Evolutionary conservation across 129 eudicot species (phyloP).

Genomic region (Artemisia tridentata): DNA sequence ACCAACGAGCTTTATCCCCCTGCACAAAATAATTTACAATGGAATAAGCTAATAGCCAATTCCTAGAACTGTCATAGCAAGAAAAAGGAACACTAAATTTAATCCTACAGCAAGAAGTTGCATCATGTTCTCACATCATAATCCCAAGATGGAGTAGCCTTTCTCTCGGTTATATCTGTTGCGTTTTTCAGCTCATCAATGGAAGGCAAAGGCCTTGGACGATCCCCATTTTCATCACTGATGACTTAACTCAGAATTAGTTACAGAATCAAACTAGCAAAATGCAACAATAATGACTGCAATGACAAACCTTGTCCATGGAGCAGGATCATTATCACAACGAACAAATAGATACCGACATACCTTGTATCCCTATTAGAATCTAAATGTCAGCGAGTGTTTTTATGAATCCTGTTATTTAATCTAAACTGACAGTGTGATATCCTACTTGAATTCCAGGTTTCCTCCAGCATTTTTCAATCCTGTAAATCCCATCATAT

Average conservation of each 20-base stretch:
- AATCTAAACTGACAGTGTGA: neutral
- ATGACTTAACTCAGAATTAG: constrained; percentile 5
- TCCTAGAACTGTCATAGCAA: neutral
- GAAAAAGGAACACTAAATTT: neutral
- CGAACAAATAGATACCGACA: constrained; percentile 82
- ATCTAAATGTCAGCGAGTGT: neutral
- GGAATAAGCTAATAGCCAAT: neutral
- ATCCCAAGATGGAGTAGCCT: constrained; percentile 68
- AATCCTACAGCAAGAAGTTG: constrained; percentile 21
- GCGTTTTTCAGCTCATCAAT: constrained; percentile 59
- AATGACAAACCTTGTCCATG: constrained; percentile 80
- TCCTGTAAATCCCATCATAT: constrained; percentile 78
- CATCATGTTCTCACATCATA: constrained; percentile 58
- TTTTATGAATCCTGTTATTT: neutral
- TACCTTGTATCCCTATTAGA: constrained; percentile 58
- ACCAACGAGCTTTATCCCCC: constrained; percentile 54
- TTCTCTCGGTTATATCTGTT: constrained; percentile 59
- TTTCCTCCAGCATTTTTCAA: constrained; percentile 84
- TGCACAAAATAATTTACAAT: constrained; percentile 17
- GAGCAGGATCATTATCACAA: constrained; percentile 92
- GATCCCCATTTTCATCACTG: constrained; percentile 81
- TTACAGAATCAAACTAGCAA: neutral
- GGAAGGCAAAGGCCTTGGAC: constrained; percentile 59
- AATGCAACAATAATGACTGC: constrained; percentile 1
- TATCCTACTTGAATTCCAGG: constrained; percentile 54